A percentile compares a stretch with the other conserved stretches of the same genome.
phyloP scores from a whole-genome alignment of 495 filamentous ascomycete species.

The Talaromyces wortmannii region DNA sequence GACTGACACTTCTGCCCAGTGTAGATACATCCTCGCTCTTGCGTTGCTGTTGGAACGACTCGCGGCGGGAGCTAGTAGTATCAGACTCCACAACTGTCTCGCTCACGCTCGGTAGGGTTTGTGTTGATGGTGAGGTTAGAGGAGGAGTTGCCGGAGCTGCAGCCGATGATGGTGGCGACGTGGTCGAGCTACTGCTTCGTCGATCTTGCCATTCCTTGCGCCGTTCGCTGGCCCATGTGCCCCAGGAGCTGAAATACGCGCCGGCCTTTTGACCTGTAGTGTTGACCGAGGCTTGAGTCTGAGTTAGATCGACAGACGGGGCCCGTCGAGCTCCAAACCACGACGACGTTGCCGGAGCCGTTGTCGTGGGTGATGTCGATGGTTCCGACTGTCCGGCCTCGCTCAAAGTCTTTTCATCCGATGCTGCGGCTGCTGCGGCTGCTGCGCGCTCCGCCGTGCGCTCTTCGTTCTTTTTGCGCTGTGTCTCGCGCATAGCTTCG shows the following conservation, averaged over 20 bases:
- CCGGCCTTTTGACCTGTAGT: slow-evolving; percentile 69
- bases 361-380: slow-evolving; percentile 15
- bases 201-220: slow-evolving; percentile 54
- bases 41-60: slow-evolving; percentile 9
- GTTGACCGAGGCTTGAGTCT: slow-evolving; percentile 61
- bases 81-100: slow-evolving; percentile 22
- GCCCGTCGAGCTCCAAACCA: slow-evolving; percentile 27
- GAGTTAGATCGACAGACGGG: slow-evolving; percentile 48
- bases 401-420: slow-evolving; percentile 14
- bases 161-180: slow-evolving; percentile 12
- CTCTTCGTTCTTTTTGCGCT: slow-evolving; percentile 63
- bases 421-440: slow-evolving; percentile 6
- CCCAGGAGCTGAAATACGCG: slow-evolving; percentile 90
- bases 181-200: slow-evolving; percentile 8
- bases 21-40: slow-evolving; percentile 21
- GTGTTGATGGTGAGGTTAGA: slow-evolving; percentile 21
- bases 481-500: slow-evolving; percentile 76
- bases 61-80: not conserved
- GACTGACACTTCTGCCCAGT: slow-evolving; percentile 30
- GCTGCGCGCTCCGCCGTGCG: slow-evolving; percentile 26
- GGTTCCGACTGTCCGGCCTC: slow-evolving; percentile 7
- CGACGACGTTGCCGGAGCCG: slow-evolving; percentile 9
- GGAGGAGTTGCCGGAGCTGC: slow-evolving; percentile 3
- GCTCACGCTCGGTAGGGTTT: slow-evolving; percentile 18
- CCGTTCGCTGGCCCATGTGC: slow-evolving; percentile 90